phyloP scores from a whole-genome alignment of 2,329 filamentous ascomycete species.

The Cladosporium cucumerinum region DNA sequence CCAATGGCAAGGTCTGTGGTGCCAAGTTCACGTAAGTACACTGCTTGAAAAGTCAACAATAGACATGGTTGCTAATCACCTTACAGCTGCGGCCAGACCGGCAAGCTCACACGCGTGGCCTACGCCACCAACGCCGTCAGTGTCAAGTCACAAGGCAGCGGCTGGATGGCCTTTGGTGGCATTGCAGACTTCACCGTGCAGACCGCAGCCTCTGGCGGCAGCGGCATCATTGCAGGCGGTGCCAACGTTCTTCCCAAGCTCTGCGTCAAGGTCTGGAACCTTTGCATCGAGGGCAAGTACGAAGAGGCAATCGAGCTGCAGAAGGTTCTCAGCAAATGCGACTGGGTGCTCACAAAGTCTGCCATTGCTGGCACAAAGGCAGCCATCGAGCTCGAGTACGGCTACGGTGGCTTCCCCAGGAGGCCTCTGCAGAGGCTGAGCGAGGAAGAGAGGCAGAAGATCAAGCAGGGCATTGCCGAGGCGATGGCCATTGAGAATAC shows the following conservation, averaged over 20 bases:
- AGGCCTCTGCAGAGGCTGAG: conserved; percentile 66
- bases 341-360: conserved; percentile 79
- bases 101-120: conserved; percentile 81
- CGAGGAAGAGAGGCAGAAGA: conserved; percentile 41
- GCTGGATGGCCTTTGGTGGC: conserved; percentile 82
- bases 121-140: conserved; percentile 68
- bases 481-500: conserved; percentile 31
- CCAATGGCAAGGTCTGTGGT: conserved; percentile 68
- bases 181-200: conserved; percentile 86
- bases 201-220: conserved; percentile 73
- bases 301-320: conserved; percentile 74
- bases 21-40: conserved; percentile 77
- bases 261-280: conserved; percentile 73
- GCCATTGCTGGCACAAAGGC: conserved; percentile 85
- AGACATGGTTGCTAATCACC: background rate
- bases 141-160: conserved; percentile 46
- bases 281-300: conserved; percentile 68
- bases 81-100: conserved; percentile 64
- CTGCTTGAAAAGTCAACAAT: background rate
- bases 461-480: conserved; percentile 30
- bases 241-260: conserved; percentile 83
- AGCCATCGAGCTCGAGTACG: conserved; percentile 74
- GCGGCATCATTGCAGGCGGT: conserved; percentile 79
- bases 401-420: conserved; percentile 75
- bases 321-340: conserved; percentile 71